Conservation (phyloP, 163 green algal genomes). For the Scenedesmus sp. region DNA sequence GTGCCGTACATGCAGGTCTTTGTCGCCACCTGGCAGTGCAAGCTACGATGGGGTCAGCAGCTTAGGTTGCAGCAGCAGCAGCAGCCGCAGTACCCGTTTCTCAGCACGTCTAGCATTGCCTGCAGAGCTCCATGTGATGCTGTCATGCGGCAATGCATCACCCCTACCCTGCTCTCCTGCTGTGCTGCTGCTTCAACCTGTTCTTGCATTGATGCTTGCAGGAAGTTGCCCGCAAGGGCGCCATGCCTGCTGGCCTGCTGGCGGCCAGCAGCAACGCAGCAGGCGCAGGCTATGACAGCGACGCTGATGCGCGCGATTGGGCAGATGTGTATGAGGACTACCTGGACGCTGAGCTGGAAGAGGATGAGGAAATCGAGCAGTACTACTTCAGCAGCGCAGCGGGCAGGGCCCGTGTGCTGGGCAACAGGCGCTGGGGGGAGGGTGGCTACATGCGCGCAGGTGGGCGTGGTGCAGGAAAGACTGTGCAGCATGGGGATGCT, state of each 20-base stretch:
- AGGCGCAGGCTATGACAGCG: not conserved
- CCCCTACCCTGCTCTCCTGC: not conserved
- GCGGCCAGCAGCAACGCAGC: not conserved
- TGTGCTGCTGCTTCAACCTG: not conserved
- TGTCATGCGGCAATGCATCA: too few relatives aligned
- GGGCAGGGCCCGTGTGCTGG: constrained; percentile 76
- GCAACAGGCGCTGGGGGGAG: constrained; percentile 86
- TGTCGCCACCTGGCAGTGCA: too few relatives aligned
- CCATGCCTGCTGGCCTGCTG: constrained; percentile 2
- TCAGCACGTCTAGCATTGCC: not conserved
- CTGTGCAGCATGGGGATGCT: too few relatives aligned
- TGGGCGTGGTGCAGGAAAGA: not conserved
- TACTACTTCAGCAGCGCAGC: constrained; percentile 80
- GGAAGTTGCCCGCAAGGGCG: not conserved
- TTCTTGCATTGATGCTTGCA: not conserved
- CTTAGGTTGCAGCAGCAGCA: too few relatives aligned
- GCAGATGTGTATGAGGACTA: constrained; percentile 55
- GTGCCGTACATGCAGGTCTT: too few relatives aligned
- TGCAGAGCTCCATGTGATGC: not conserved
- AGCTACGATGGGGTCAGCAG: not conserved
- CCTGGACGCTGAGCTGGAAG: constrained; percentile 62
- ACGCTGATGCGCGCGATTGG: constrained; percentile 38
- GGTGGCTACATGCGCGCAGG: constrained; percentile 79
- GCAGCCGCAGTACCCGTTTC: not conserved
- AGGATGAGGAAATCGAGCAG: constrained; percentile 77